Conservation (phyloP, 1,139 yeast species). For the Protomyces arabidopsidicola region DNA sequence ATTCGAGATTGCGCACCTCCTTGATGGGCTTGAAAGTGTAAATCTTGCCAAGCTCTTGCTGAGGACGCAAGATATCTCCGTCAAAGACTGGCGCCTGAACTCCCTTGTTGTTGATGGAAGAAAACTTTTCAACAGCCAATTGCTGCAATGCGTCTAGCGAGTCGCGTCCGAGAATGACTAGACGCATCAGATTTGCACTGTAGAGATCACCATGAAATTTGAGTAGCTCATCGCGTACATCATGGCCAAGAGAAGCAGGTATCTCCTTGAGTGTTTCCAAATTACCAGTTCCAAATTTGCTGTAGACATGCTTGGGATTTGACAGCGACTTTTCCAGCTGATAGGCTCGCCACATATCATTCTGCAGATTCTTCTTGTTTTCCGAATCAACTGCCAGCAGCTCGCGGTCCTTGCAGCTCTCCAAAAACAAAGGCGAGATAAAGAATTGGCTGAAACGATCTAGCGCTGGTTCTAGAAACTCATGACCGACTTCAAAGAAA, state of each 20-base stretch:
- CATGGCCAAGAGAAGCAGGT: slow-evolving; percentile 50
- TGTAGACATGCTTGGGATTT: slow-evolving; percentile 65
- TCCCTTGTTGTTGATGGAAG: slow-evolving; percentile 55
- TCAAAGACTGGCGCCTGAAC: slow-evolving; percentile 46
- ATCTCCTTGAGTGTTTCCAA: slow-evolving; percentile 54
- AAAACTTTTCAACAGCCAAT: slow-evolving; percentile 69
- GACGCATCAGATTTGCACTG: slow-evolving; percentile 77
- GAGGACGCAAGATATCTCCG: slow-evolving; percentile 43
- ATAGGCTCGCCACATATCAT: slow-evolving; percentile 79
- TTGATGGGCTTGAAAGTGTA: slow-evolving; percentile 59
- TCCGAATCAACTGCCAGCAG: slow-evolving; percentile 94
- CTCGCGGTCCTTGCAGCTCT: slow-evolving; percentile 82
- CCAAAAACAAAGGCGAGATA: slow-evolving; percentile 73
- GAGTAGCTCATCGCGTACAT: slow-evolving; percentile 64
- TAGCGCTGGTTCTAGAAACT: slow-evolving; percentile 74
- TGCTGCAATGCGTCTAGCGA: slow-evolving; percentile 61
- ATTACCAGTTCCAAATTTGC: slow-evolving; percentile 72
- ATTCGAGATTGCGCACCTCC: slow-evolving; percentile 63
- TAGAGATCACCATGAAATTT: slow-evolving; percentile 57
- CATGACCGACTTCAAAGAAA: slow-evolving; percentile 75
- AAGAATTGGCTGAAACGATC: slow-evolving; percentile 93
- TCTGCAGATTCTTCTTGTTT: slow-evolving; percentile 87
- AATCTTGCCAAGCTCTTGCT: slow-evolving; percentile 50
- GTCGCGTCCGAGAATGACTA: slow-evolving; percentile 80
- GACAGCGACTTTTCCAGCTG: slow-evolving; percentile 75